These are phyloP conservation scores for Silene vulgaris DNA, from an alignment of 179 eudicot genomes.

Conservation along the genomic window DNA sequence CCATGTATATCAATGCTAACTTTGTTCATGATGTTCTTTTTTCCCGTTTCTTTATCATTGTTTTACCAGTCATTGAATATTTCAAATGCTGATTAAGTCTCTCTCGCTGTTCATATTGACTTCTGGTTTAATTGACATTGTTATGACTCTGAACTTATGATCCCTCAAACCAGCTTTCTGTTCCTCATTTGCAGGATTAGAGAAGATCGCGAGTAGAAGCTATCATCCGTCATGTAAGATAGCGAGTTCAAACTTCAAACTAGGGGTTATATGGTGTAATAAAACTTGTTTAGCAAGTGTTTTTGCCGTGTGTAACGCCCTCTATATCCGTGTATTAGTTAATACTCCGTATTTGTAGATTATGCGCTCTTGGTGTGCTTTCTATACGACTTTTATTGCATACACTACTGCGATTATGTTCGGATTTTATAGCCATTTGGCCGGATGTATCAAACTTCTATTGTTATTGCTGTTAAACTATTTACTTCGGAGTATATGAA, in stretches of 20 bases:
- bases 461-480: background rate
- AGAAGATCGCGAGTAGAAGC: background rate
- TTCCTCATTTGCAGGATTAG: constrained; percentile 18
- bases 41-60: too few relatives aligned
- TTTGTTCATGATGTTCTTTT: too few relatives aligned
- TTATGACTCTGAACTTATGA: too few relatives aligned
- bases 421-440: background rate
- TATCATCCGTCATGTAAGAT: background rate
- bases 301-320: background rate
- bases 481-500: background rate
- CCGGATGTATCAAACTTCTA: background rate
- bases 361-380: constrained; percentile 4
- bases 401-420: background rate
- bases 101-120: too few relatives aligned
- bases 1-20: too few relatives aligned
- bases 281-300: constrained; percentile 3
- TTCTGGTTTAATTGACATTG: background rate
- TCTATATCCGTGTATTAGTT: background rate
- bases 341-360: background rate
- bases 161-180: background rate
- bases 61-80: too few relatives aligned
- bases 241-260: background rate
- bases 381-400: background rate
- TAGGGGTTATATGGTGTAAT: background rate
- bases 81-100: too few relatives aligned